phyloP scores from a whole-genome alignment of 2,329 filamentous ascomycete genomes.

The Gaeumannomyces tritici region DNA sequence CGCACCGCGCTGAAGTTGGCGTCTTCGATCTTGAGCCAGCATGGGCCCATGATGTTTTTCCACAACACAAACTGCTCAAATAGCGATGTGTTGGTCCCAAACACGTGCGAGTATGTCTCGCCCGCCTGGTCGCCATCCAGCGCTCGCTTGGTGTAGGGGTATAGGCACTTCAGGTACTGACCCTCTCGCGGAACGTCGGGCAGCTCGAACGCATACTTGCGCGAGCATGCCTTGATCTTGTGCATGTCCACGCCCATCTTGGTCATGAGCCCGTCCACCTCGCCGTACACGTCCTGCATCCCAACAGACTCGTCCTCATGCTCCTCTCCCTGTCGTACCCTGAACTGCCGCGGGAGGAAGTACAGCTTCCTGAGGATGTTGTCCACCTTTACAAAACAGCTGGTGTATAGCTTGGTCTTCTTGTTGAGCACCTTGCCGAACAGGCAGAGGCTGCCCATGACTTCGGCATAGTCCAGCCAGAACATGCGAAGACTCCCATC shows the following conservation, averaged over 20 bases:
- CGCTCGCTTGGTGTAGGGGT: conserved; percentile 77
- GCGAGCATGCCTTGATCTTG: conserved; percentile 82
- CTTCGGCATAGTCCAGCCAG: conserved; percentile 92
- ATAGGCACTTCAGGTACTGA: conserved; percentile 91
- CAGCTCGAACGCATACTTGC: conserved; percentile 95
- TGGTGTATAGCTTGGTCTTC: conserved; percentile 67
- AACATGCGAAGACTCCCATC: conserved; percentile 91
- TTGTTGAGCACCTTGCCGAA: conserved; percentile 96
- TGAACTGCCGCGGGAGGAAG: conserved; percentile 72
- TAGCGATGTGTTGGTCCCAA: conserved; percentile 84
- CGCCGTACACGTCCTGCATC: conserved; percentile 83
- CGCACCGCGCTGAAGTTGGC: conserved; percentile 77
- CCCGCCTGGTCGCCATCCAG: conserved; percentile 64
- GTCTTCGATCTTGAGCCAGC: conserved; percentile 86
- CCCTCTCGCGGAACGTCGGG: conserved; percentile 77
- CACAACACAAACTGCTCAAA: conserved; percentile 98
- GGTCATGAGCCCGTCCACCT: conserved; percentile 84
- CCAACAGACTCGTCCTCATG: conserved; percentile 64
- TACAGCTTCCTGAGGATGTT: conserved; percentile 88
- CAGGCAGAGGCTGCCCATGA: conserved; percentile 83
- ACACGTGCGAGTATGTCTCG: conserved; percentile 88
- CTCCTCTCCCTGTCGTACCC: conserved; percentile 43
- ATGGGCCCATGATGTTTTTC: conserved; percentile 99
- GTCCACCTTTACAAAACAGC: conserved; percentile 93
- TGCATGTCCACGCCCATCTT: conserved; percentile 77